These are phyloP conservation scores for Microbotryomycetes sp. DNA, from an alignment of 1,284 basidiomycete species.

Conservation along the genomic window DNA sequence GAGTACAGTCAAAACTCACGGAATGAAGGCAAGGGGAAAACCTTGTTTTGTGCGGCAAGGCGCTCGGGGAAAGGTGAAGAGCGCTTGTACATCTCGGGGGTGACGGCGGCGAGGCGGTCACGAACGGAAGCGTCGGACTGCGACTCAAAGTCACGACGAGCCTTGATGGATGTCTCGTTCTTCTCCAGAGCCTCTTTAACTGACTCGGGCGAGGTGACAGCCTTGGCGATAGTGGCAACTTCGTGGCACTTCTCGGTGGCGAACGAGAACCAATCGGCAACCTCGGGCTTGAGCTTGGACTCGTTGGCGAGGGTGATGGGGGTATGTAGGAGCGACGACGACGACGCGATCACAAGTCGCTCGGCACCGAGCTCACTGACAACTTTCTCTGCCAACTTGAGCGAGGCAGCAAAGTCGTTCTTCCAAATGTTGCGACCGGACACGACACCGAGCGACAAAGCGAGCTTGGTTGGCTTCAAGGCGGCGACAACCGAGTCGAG, in stretches of 20 bases:
- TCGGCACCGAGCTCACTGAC: conserved; percentile 65
- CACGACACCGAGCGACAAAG: conserved; percentile 90
- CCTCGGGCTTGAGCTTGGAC: conserved; percentile 81
- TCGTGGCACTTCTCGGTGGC: conserved; percentile 94
- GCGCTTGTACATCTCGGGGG: conserved; percentile 78
- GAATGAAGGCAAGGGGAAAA: conserved; percentile 90
- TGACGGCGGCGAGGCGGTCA: conserved; percentile 90
- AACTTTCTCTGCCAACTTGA: conserved; percentile 80
- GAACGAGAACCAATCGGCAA: conserved; percentile 99
- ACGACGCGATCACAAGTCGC: conserved; percentile 89
- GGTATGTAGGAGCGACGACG: conserved; percentile 96
- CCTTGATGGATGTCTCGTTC: conserved; percentile 87
- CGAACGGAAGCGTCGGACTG: conserved; percentile 93
- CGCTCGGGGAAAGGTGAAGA: conserved; percentile 84
- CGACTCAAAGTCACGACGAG: conserved; percentile 92
- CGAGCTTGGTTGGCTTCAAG: conserved; percentile 70
- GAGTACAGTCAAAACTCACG: conserved; percentile 98
- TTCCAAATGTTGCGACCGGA: conserved; percentile 99
- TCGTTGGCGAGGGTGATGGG: conserved; percentile 92
- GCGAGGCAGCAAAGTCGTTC: conserved; percentile 80
- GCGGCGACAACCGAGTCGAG: conserved; percentile 77
- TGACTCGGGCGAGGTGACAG: conserved; percentile 71
- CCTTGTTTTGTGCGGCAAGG: conserved; percentile 81
- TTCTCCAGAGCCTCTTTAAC: conserved; percentile 61
- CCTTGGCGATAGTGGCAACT: conserved; percentile 78